These are phyloP conservation scores for Mycogone perniciosa DNA, from an alignment of 2,329 filamentous ascomycete species.

Conservation along the genomic window DNA sequence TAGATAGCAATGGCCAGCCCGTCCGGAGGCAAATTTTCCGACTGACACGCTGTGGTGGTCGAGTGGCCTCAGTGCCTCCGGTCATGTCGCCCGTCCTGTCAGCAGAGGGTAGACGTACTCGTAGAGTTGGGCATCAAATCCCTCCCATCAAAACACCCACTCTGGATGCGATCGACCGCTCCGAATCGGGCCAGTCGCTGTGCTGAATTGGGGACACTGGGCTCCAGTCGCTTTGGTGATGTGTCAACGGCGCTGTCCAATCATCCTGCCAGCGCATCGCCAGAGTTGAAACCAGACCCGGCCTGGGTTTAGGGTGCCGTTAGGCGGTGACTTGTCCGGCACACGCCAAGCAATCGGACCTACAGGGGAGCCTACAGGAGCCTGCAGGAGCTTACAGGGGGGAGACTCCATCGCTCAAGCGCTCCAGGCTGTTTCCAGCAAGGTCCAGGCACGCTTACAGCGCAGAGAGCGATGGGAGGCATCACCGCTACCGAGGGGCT, in stretches of 20 bases:
- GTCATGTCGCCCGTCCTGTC: too few relatives aligned
- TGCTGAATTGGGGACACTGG: background rate
- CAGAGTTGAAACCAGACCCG: background rate
- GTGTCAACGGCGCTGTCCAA: constrained; percentile 9
- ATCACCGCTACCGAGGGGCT: constrained; percentile 3
- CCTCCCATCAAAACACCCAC: constrained; percentile 6
- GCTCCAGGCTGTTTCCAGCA: constrained; percentile 6
- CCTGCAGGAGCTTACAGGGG: background rate
- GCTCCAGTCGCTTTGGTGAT: background rate
- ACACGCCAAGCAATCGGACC: constrained; percentile 1
- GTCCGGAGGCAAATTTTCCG: constrained; percentile 4
- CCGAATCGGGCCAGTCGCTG: constrained; percentile 8
- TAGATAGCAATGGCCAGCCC: background rate
- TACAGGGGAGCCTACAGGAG: constrained; percentile 3
- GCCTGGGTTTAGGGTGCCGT: constrained; percentile 7
- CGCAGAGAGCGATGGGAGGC: background rate
- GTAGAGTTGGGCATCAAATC: constrained; percentile 6
- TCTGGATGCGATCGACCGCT: constrained; percentile 2
- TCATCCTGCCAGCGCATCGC: constrained; percentile 10
- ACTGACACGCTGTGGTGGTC: constrained; percentile 8
- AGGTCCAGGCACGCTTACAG: background rate
- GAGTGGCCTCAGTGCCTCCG: background rate
- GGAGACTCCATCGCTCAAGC: too few relatives aligned
- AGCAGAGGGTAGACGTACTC: too few relatives aligned
- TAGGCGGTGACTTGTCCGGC: constrained; percentile 11